These are phyloP conservation scores for Parietichytrium sp. DNA, from an alignment of 108 stramenopile genomes.

Conservation along the genomic window DNA sequence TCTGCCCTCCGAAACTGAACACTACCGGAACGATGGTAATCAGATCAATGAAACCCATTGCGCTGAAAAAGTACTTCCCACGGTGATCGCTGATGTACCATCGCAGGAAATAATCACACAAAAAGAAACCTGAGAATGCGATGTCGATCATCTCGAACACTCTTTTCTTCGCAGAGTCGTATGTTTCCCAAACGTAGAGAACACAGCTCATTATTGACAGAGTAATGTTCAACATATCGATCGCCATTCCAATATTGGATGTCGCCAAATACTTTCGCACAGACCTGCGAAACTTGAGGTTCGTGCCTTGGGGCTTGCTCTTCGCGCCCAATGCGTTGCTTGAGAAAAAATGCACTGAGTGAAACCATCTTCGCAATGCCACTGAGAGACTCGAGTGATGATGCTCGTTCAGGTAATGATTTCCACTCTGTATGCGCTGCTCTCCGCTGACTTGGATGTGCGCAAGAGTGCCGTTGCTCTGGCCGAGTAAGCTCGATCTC, in stretches of 20 bases:
- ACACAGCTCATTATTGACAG: conserved; percentile 1
- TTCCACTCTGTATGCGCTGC: too few species aligned
- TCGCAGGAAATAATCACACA: not conserved
- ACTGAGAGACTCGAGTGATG: too few species aligned
- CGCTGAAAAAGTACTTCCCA: not conserved
- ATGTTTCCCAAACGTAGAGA: conserved; percentile 32
- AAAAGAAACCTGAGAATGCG: not conserved
- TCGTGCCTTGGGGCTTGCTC: not conserved
- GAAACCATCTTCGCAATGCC: not conserved
- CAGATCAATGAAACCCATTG: conserved; percentile 21
- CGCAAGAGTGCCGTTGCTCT: too few species aligned
- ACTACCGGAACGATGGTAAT: conserved; percentile 13
- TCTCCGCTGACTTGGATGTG: too few species aligned
- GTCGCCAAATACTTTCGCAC: not conserved
- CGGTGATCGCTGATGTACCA: not conserved
- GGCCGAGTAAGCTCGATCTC: too few species aligned
- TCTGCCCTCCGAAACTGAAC: not conserved
- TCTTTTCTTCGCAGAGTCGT: not conserved
- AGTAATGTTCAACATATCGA: not conserved
- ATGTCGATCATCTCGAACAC: conserved; percentile 17
- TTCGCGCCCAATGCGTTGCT: not conserved
- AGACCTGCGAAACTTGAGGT: not conserved
- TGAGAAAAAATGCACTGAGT: not conserved
- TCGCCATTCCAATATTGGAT: not conserved
- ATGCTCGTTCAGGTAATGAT: too few species aligned